Conservation (phyloP, 1,284 basidiomycete species). For the Anthracocystis walkeri region DNA sequence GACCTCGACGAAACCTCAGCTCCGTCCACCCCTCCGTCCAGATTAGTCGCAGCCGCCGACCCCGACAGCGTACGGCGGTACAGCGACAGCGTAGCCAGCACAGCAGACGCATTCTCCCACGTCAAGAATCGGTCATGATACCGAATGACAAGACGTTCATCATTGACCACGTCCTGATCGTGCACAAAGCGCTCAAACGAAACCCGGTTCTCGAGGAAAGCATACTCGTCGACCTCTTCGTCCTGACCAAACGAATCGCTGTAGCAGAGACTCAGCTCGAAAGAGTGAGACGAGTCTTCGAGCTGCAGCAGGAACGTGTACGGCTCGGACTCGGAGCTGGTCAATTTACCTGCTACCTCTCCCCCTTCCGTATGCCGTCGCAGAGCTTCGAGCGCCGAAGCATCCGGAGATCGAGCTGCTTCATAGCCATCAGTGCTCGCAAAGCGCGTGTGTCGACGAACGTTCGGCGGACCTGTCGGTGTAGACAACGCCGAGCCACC, state of each 20-base stretch:
- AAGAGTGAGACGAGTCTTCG: conserved; percentile 70
- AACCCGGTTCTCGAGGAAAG: conserved; percentile 71
- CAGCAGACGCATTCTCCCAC: conserved; percentile 72
- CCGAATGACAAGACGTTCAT: conserved; percentile 72
- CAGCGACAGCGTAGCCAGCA: conserved; percentile 71
- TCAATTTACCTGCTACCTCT: conserved; percentile 63
- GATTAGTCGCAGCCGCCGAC: conserved; percentile 12
- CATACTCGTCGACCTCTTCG: conserved; percentile 64
- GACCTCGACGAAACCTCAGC: conserved; percentile 17
- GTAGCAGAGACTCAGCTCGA: conserved; percentile 71
- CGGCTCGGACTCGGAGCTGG: conserved; percentile 71
- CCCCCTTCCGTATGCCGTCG: conserved; percentile 27
- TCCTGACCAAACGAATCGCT: conserved; percentile 40
- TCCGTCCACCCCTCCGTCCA: conserved; percentile 62
- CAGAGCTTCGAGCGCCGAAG: conserved; percentile 31
- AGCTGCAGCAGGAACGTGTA: conserved; percentile 72
- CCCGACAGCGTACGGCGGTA: conserved; percentile 54
- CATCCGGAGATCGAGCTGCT: conserved; percentile 15
- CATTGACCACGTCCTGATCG: conserved; percentile 72
- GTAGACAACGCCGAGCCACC: conserved; percentile 19
- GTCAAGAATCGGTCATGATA: conserved; percentile 72
- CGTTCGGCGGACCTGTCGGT: conserved; percentile 15
- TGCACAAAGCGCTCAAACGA: conserved; percentile 72
- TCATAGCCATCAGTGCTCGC: conserved; percentile 41
- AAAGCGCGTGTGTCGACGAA: conserved; percentile 31